Base-by-base conservation (phyloP, 805 yeast species). In the Lachancea nothofagi region DNA sequence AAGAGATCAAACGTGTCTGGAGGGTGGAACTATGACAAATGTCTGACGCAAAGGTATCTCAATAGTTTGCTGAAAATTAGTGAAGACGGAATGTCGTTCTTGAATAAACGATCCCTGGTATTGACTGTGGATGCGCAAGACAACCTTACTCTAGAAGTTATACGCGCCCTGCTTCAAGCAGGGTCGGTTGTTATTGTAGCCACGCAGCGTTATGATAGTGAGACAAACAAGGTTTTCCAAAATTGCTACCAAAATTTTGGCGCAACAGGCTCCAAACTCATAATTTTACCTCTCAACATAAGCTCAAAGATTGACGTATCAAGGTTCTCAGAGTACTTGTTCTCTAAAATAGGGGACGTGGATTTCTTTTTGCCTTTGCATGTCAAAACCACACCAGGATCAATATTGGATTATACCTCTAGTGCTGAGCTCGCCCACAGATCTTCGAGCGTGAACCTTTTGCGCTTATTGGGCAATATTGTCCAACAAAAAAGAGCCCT, bases 71-170 rank as follows among this genome's bases (percentile, higher is more conserved):
- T 89, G 69, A 88, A 95, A 41, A 72, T 88, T 46, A 86, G 96
- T 65, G 96, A 96, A 69, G 94, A 95, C 29, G 76, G 90, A 48
- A 87, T 88, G 64, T 96, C 96, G 59, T 88, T 96, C 95, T 86
- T 96, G 48, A 83, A 96, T 71, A 96, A 96, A 64, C 89, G 96
- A 43, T 96, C 96, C 57, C 78, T 88, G 59, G 87, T 88, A 95
- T 72, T 84, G 56, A 95, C 80, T 54, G 87, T 87, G 74, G 36
- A 34, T 17, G 36, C 41, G 10, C 25, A 40, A 8, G 29, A 39
- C 20, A 15, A 15, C 6, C 13, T 38, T 7, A 40, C 43, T 24
- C 25, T 38, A 17, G 42, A 42, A 23, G 41, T 47, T 48, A 71
- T 85, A 53, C 85, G 81, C 65, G 94, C 94, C 44, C 71, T 85